Evolutionary conservation across 2,329 filamentous ascomycete species (phyloP), one percentile per base, ranked within the genome.

Genomic region (Paraphoma chrysanthemicola): DNA sequence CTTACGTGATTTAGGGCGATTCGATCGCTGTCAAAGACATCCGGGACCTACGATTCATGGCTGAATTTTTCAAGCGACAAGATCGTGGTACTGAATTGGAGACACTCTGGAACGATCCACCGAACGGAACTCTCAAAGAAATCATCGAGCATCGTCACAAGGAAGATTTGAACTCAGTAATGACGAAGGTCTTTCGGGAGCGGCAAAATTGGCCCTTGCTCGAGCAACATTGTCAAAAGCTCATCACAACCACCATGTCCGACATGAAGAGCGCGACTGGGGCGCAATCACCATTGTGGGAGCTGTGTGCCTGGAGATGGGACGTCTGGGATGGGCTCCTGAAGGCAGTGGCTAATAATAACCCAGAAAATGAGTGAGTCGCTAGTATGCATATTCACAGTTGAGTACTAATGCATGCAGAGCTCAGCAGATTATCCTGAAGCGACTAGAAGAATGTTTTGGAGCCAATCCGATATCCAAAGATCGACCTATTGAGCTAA

Each of bases 31-130:
- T 75, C 18, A 63, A 69, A 23, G 64, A 68, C 29, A 70, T 73
- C 48, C 62, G 70, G 11, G 72, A 75, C 53, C 51, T 77, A 29
- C 70, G 71, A 17, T 75, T 77, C 48, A 74, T 75, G 70, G 66
- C 61, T 7, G 62, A 69, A 12, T 66, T 76, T 31, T 75, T 68
- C 42, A 39, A 56, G 29, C 62, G 68, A 17, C 73, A 74, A 54
- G 48, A 56, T 12, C 62, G 61, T 23, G 59, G 45, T 14, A 53
- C 48, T 16, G 71, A 75, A 43, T 60, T 76, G 1, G 44, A 70
- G n/a, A 45, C 67, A 4, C 54, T 71, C 1, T 74, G 71, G 69
- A 47, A 53, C 10, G 51, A 56, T 12, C 59, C 69, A 9, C 60
- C 69, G 11, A 36, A 36, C 6, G 42, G 51, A 45, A 42, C 50